phyloP scores from a whole-genome alignment of 208 protist species.

The Lotmaria passim region DNA sequence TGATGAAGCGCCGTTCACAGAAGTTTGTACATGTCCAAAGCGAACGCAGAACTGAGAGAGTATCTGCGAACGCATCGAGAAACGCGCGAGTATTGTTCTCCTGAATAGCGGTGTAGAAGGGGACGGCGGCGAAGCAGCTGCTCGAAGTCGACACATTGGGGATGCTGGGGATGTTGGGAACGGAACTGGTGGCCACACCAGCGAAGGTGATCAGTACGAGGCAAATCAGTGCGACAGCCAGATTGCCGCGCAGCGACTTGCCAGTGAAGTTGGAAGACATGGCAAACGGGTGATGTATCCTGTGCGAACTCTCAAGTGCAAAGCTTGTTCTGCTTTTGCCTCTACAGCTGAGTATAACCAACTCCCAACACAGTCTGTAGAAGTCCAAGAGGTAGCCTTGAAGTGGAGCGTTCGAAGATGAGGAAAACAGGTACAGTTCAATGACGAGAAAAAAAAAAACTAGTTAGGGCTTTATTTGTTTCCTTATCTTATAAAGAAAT shows the following conservation, averaged over 20 bases:
- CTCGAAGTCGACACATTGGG: not conserved
- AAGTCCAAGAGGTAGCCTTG: not conserved
- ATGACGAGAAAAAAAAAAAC: slow-evolving; percentile 1
- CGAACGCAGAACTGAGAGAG: slow-evolving; percentile 6
- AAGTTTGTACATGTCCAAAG: slow-evolving; percentile 36
- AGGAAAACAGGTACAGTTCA: slow-evolving; percentile 11
- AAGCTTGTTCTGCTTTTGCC: not conserved
- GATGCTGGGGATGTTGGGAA: too few relatives aligned
- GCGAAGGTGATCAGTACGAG: slow-evolving; percentile 9
- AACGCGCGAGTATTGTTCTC: slow-evolving; percentile 25
- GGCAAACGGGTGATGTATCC: not conserved
- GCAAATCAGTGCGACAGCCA: slow-evolving; percentile 19
- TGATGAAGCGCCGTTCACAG: slow-evolving; percentile 21
- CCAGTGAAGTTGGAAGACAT: slow-evolving; percentile 5
- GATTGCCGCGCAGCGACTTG: not conserved
- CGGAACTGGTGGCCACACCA: slow-evolving; percentile 3
- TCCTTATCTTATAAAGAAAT: not conserved
- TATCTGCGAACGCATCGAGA: slow-evolving; percentile 18
- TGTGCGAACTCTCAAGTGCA: slow-evolving; percentile 10
- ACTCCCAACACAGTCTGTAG: not conserved
- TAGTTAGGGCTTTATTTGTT: too few relatives aligned
- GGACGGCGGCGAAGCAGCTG: slow-evolving; percentile 7
- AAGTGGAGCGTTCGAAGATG: slow-evolving; percentile 16
- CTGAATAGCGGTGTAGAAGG: slow-evolving; percentile 18
- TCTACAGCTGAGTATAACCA: not conserved